Evolutionary conservation across 164 flowering plant species (phyloP), one percentile per base, ranked within the genome.

Genomic region (Umbellularia californica): DNA sequence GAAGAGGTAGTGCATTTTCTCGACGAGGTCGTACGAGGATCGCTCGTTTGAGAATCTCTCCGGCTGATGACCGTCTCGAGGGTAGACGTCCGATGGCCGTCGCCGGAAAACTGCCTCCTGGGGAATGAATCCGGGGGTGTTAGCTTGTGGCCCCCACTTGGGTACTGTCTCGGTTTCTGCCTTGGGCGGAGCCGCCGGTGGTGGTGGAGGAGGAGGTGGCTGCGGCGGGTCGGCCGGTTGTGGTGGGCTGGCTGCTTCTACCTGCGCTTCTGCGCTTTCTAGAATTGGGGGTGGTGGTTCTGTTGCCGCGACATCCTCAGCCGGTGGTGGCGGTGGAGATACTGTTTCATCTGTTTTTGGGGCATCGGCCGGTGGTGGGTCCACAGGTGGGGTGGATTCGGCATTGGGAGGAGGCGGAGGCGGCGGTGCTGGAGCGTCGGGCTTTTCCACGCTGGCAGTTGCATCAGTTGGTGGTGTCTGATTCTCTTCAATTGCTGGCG

Each of bases 1-100:
- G 82, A 91, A 95, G 41, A 95, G 80, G 80, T 89, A 90, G 68
- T 90, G 95, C 98, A 91, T 91, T 78, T 95, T 93, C 79, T 95
- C 97, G 0, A 95, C 98, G 0, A 95, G 90, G 81, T 95, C 95
- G 76, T 83, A 92, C 12, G 94, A 70, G 14, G 90, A 80, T 58
- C 83, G 84, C 51, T 92, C 94, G 64, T 75, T 81, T 27, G 65
- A 28, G 72, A 22, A 2, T 13, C 79, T 77, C 35, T 85, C 89
- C 5, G 84, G 66, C 23, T 69, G 50, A 30, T 30, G 35, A 30
- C 35, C 5, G 13, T 84, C 91, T 3, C 81, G 25, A 4, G 79
- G 30, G 77, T 80, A 86, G 73, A 74, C 82, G 2, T 78, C 78
- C 0, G 79, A 63, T 10, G 79, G 75, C 2, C 81, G 58, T 13